Evolutionary conservation across 2,329 filamentous ascomycete species (phyloP).

Genomic region (Fusarium concolor): DNA sequence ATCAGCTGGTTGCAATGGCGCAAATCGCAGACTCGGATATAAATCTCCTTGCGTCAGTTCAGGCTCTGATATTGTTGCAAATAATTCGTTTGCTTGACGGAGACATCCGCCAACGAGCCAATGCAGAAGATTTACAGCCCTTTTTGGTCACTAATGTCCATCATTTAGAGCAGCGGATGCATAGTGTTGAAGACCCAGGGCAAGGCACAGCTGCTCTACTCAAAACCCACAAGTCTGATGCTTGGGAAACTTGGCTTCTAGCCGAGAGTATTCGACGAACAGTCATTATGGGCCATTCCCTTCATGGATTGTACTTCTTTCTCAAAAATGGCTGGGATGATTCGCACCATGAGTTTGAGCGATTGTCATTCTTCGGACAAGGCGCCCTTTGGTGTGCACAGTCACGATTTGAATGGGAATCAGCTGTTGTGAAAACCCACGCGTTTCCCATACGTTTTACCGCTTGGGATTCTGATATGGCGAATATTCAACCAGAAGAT

Average conservation of each 20-base stretch:
- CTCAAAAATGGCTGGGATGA: neutral
- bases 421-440: fast-evolving
- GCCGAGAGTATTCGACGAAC: neutral
- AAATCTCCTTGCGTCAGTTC: neutral
- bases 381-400: neutral
- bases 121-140: neutral
- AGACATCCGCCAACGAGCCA: neutral
- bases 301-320: neutral
- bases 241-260: neutral
- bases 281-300: neutral
- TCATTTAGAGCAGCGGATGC: neutral
- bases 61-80: neutral
- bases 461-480: neutral
- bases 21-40: neutral
- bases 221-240: neutral
- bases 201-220: neutral
- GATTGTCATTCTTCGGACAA: neutral
- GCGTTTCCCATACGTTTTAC: neutral
- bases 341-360: neutral
- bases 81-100: neutral
- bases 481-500: no score
- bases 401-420: neutral
- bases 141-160: neutral
- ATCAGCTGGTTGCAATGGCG: neutral
- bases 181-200: neutral